phyloP scores from a whole-genome alignment of 352 stramenopile species.

The Phytophthora niederhauseri region DNA sequence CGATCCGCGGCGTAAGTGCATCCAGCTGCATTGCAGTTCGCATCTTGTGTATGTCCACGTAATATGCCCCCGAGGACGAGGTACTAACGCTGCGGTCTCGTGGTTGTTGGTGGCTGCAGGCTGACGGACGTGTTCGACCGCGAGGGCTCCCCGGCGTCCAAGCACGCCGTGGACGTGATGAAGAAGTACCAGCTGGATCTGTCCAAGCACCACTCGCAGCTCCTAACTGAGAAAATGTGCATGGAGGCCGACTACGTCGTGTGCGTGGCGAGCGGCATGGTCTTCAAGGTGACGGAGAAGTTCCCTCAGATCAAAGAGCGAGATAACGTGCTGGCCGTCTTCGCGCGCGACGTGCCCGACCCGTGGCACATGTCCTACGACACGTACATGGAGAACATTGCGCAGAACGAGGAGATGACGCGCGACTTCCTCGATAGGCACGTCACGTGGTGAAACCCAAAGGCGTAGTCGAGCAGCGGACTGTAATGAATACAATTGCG shows the following conservation, averaged over 20 bases:
- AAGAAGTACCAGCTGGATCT: conserved; percentile 79
- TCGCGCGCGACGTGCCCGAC: conserved; percentile 72
- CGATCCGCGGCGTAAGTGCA: conserved; percentile 65
- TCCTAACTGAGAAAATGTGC: conserved; percentile 73
- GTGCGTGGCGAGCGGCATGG: conserved; percentile 69
- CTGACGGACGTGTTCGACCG: conserved; percentile 78
- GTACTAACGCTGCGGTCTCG: conserved; percentile 6
- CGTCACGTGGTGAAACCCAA: conserved; percentile 45
- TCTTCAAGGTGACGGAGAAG: conserved; percentile 67
- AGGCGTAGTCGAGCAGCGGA: background rate
- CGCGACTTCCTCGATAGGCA: conserved; percentile 76
- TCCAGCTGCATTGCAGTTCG: conserved; percentile 7
- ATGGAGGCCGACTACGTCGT: conserved; percentile 74
- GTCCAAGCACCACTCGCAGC: conserved; percentile 64
- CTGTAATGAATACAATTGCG: background rate
- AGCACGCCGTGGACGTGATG: conserved; percentile 69
- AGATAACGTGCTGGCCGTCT: conserved; percentile 56
- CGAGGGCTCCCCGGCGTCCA: conserved; percentile 67
- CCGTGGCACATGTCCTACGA: conserved; percentile 87
- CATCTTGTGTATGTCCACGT: background rate
- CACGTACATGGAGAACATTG: conserved; percentile 84
- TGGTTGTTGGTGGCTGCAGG: conserved; percentile 26
- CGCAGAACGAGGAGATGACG: conserved; percentile 75
- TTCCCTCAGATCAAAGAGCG: conserved; percentile 67
- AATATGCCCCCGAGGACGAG: background rate